phyloP scores from a whole-genome alignment of 441 rosid genomes.

The Flueggea neowawraea region DNA sequence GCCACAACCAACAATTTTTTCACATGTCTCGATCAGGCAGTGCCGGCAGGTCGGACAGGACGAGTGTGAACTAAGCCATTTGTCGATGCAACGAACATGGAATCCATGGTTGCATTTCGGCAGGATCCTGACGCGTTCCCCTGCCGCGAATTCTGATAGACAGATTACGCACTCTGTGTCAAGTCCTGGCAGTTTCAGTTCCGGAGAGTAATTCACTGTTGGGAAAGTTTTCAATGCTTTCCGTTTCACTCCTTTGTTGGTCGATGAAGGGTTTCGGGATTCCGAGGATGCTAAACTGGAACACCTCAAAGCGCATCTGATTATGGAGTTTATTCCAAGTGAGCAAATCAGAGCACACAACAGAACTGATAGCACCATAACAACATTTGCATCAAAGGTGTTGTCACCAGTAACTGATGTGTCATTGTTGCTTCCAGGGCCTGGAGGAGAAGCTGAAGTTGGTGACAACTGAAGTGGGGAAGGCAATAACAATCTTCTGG shows the following conservation, averaged over 20 bases:
- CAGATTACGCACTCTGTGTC: constrained; percentile 73
- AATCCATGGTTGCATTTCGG: constrained; percentile 85
- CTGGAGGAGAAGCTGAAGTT: constrained; percentile 34
- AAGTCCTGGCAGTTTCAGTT: constrained; percentile 51
- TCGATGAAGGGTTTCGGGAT: constrained; percentile 25
- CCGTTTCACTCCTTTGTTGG: constrained; percentile 58
- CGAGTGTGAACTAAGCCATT: constrained; percentile 78
- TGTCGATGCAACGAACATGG: constrained; percentile 73
- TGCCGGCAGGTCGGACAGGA: constrained; percentile 86
- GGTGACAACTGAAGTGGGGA: constrained; percentile 27
- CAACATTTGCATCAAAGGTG: constrained; percentile 66
- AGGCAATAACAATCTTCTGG: constrained; percentile 60
- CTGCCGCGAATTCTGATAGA: constrained; percentile 46
- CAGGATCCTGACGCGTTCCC: constrained; percentile 62
- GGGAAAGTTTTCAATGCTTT: constrained; percentile 75
- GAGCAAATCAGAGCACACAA: constrained; percentile 76
- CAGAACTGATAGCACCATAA: constrained; percentile 74
- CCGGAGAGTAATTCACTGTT: constrained; percentile 48
- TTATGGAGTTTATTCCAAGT: constrained; percentile 59
- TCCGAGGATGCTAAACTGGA: constrained; percentile 40
- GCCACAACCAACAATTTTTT: constrained; percentile 54
- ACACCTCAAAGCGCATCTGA: constrained; percentile 67
- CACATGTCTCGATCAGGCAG: constrained; percentile 69
- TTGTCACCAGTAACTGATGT: constrained; percentile 24
- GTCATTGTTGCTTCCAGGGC: constrained; percentile 20